Percentiles rank a stretch among this genome's conserved stretches.
These are phyloP conservation scores for Mariannaea elegans DNA, from an alignment of 2,329 filamentous ascomycete species.

Conservation along the genomic window DNA sequence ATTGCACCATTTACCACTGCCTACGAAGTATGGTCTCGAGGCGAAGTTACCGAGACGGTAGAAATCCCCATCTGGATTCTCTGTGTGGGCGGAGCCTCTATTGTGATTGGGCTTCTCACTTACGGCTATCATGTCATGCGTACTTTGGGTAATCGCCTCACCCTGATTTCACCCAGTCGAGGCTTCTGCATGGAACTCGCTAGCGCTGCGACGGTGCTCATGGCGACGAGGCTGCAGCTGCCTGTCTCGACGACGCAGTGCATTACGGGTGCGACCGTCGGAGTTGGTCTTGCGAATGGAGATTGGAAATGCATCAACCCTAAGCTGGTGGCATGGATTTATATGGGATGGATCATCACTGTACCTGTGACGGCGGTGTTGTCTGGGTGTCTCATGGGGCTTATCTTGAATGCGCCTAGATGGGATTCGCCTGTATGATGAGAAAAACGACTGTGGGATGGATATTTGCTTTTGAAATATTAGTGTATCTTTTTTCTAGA, in stretches of 20 bases:
- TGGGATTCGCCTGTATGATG: conserved; percentile 33
- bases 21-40: conserved; percentile 58
- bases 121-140: conserved; percentile 72
- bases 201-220: conserved; percentile 61
- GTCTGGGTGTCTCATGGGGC: conserved; percentile 61
- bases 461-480: background rate
- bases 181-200: conserved; percentile 62
- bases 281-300: conserved; percentile 61
- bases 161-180: conserved; percentile 61
- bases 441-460: background rate
- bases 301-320: conserved; percentile 59
- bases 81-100: conserved; percentile 56
- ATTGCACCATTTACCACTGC: conserved; percentile 62
- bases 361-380: conserved; percentile 60
- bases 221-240: conserved; percentile 60
- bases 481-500: background rate
- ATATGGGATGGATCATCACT: conserved; percentile 61
- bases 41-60: conserved; percentile 47
- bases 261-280: conserved; percentile 60
- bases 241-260: conserved; percentile 65
- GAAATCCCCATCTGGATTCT: conserved; percentile 60
- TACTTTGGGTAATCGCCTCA: conserved; percentile 64
- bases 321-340: conserved; percentile 56
- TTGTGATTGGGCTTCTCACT: conserved; percentile 66
- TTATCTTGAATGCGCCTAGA: conserved; percentile 62